Base-by-base conservation (phyloP, 805 yeast species). In the Pichia sporocuriosa region DNA sequence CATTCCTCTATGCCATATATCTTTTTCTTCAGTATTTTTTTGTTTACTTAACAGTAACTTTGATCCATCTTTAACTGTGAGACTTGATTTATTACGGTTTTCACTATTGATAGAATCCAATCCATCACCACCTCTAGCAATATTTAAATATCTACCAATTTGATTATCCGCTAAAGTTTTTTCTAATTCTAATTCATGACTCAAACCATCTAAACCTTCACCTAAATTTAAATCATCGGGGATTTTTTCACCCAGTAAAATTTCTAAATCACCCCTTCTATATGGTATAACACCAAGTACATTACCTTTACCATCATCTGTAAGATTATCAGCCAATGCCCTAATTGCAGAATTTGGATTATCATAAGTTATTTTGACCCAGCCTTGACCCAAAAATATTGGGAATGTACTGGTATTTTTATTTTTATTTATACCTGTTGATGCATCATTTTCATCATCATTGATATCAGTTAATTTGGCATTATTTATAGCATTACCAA, bases 341-440 rank as follows among this genome's bases (percentile, higher is more conserved):
- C 95, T 77, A 15, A 77, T 60, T 2, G 95, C 96, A 9, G 89
- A 73, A 2, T 81, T 67, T 7, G 83, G 75, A 44, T 79, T 81
- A 43, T 79, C 82, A 59, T 77, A 93, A 4, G 97, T 89, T 40
- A 90, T 58, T 56, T 88, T 84, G n/a, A 89, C 79, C 97, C 97
- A 90, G 30, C 85, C 79, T 35, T 78, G 74, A 1, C 97, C 97
- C 11, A 89, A 73, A 61, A 77, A 84, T 8, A 90, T 81, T 3
- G 96, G 94, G 25, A 59, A 43, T 55, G 38, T 26, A 22, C 28
- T 21, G 10, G 17, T 8, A 12, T n/a, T n/a, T 27, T 39, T 28
- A 6, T 32, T 39, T 21, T 7, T 26, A 15, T 13, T 12, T 16
- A 4, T 20, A 24, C 6, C 12, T 30, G n/a, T 32, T 6, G 35